phyloP scores from a whole-genome alignment of 495 filamentous ascomycete genomes.

The Neurospora sublineolata region DNA sequence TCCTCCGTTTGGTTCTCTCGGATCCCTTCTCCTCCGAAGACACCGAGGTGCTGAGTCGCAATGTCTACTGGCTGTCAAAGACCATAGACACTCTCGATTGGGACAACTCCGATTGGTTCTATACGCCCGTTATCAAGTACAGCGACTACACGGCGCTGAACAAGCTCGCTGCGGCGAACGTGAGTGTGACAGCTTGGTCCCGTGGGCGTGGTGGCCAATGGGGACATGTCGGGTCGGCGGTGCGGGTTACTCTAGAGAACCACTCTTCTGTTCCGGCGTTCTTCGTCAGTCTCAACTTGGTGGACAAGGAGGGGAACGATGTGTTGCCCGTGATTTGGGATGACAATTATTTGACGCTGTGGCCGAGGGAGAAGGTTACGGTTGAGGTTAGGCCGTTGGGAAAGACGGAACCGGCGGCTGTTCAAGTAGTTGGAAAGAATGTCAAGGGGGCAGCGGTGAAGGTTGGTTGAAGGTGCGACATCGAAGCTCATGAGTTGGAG shows the following conservation, averaged over 20 bases:
- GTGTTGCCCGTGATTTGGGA: conserved; percentile 45
- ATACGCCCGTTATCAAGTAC: conserved; percentile 44
- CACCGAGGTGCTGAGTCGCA: conserved; percentile 35
- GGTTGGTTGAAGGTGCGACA: not conserved
- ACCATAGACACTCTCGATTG: conserved; percentile 41
- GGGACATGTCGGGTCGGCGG: not conserved
- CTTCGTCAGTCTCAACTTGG: conserved; percentile 40
- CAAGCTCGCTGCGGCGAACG: conserved; percentile 24
- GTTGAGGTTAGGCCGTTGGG: not conserved
- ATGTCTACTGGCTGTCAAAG: conserved; percentile 51
- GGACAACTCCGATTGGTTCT: conserved; percentile 46
- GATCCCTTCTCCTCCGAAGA: conserved; percentile 16
- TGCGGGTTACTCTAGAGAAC: conserved; percentile 39
- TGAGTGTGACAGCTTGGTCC: conserved; percentile 19
- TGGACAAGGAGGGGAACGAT: conserved; percentile 30
- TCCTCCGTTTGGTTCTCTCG: conserved; percentile 39
- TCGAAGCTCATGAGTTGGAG: not conserved
- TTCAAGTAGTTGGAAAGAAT: conserved; percentile 15
- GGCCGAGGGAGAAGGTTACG: conserved; percentile 40
- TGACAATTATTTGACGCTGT: conserved; percentile 54
- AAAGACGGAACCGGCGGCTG: not conserved
- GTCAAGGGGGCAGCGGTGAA: conserved; percentile 1
- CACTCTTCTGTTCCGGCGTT: conserved; percentile 41
- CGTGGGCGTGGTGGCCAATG: not conserved
- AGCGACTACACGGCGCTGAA: conserved; percentile 40